Evolutionary conservation across 208 protist genomes (phyloP).

Genomic region (Naegleria fowleri): DNA sequence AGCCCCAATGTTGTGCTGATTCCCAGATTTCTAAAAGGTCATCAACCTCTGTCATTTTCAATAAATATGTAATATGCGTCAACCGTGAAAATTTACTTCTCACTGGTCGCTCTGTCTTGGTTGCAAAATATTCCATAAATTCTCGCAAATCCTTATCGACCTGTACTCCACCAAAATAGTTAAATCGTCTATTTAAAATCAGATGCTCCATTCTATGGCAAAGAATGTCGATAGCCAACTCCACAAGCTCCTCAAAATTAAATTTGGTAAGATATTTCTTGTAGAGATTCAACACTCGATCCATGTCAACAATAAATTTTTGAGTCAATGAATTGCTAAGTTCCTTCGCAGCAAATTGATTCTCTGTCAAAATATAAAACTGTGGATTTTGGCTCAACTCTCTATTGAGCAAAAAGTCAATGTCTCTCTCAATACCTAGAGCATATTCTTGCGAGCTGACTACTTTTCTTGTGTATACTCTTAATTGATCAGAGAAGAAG

Average conservation of each 20-base stretch:
- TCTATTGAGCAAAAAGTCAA: not conserved
- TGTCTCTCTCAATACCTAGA: not conserved
- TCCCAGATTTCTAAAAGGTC: not conserved
- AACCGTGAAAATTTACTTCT: conserved; percentile 44
- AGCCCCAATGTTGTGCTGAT: not conserved
- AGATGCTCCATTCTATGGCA: conserved; percentile 11
- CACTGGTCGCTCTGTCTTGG: conserved; percentile 32
- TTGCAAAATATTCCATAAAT: conserved; percentile 36
- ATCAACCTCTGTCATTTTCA: conserved; percentile 34
- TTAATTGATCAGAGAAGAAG: not conserved
- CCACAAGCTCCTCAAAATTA: conserved; percentile 39
- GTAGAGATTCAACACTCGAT: conserved; percentile 19
- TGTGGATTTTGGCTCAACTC: not conserved
- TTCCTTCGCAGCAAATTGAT: not conserved
- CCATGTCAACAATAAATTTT: not conserved
- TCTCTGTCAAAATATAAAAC: not conserved
- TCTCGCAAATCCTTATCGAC: conserved; percentile 41
- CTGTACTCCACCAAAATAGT: conserved; percentile 37
- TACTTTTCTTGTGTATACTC: not conserved
- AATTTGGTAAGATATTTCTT: conserved; percentile 3
- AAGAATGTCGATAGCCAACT: conserved; percentile 16
- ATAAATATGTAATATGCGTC: conserved; percentile 36
- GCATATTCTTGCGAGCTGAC: not conserved
- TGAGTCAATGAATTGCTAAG: not conserved
- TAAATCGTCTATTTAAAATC: conserved; percentile 33